Evolutionary conservation across 129 eudicot species (phyloP).

Genomic region (Erigeron canadensis): DNA sequence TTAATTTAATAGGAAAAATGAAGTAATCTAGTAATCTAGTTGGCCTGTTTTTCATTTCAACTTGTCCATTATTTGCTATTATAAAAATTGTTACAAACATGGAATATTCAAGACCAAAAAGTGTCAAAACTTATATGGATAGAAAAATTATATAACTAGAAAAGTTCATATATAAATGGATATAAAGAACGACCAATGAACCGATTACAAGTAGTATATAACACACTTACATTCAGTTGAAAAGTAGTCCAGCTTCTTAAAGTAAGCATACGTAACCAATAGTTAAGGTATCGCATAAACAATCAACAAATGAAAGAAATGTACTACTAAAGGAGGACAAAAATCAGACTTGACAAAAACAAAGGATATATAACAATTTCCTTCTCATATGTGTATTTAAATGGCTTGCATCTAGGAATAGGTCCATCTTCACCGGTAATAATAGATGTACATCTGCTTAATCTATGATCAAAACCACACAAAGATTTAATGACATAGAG

Average conservation of each 20-base stretch:
- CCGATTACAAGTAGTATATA: slow-evolving; percentile 9
- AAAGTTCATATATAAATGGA: not conserved
- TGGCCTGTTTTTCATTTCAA: not conserved
- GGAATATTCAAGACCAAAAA: not conserved
- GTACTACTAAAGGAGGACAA: not conserved
- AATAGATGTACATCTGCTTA: slow-evolving; percentile 94
- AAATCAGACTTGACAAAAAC: not conserved
- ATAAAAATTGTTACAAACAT: not conserved
- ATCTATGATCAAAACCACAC: slow-evolving; percentile 41
- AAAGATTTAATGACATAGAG: slow-evolving; percentile 12
- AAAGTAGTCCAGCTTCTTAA: slow-evolving; percentile 90
- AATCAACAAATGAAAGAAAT: not conserved
- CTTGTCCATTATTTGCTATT: not conserved
- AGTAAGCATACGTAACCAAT: slow-evolving; percentile 91
- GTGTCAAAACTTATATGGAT: not conserved
- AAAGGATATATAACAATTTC: slow-evolving; percentile 99
- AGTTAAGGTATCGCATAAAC: slow-evolving; percentile 56
- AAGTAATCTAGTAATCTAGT: not conserved
- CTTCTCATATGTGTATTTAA: slow-evolving; percentile 94
- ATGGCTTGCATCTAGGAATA: slow-evolving; percentile 99
- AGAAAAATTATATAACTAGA: not conserved
- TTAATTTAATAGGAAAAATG: too few species aligned
- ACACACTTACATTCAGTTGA: slow-evolving; percentile 89
- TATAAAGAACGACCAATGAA: not conserved
- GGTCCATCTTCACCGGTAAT: slow-evolving; percentile 99